Base-by-base conservation (phyloP, 2,329 filamentous ascomycete genomes). In the Trichoderma polysporum region DNA sequence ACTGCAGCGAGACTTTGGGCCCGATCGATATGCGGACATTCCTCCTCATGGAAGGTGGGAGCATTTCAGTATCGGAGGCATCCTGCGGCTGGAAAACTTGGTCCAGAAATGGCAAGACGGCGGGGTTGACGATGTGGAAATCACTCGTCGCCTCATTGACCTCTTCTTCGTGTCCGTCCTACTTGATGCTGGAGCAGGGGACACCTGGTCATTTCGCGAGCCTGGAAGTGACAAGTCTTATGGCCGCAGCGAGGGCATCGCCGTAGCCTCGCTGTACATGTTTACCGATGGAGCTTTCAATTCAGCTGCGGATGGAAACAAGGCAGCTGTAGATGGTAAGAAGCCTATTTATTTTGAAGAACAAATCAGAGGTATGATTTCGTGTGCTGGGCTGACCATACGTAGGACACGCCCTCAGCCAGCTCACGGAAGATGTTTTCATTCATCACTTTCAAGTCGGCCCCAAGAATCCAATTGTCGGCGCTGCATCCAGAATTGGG, bases 121-220 rank as follows among this genome's bases (percentile, higher is more conserved):
- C 0, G 76, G 75, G 1, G 73, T 75, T 45, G 82, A 86, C 60
- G 76, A 79, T 1, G 69, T 75, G 0, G 85, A 87, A 68, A 73
- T 81, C 4, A 83, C 83, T 0, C 83, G 86, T 3, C 80, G 85
- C 0, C 75, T 89, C 19, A 81, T 88, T 52, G 87, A 90, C 71
- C 76, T 90, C 8, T 89, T 89, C 76, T 83, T 88, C 54, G 84
- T 88, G 2, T 87, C 86, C 0, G 86, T 88, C 0, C 78, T 88
- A 17, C 76, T 88, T 0, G 86, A 88, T 70, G 85, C 84, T 0
- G 84, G 84, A 0, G 84, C 84, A 0, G 84, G 84, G 1, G 82
- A 85, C 71, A 68, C 74, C 12, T 86, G 84, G 84, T 73, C 70
- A 0, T 86, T 78, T 64, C 75, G 72, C 0, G 84, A 85, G 71